These are phyloP conservation scores for Ajuga chamaepitys DNA, from an alignment of 257 asterid species.

Conservation along the genomic window DNA sequence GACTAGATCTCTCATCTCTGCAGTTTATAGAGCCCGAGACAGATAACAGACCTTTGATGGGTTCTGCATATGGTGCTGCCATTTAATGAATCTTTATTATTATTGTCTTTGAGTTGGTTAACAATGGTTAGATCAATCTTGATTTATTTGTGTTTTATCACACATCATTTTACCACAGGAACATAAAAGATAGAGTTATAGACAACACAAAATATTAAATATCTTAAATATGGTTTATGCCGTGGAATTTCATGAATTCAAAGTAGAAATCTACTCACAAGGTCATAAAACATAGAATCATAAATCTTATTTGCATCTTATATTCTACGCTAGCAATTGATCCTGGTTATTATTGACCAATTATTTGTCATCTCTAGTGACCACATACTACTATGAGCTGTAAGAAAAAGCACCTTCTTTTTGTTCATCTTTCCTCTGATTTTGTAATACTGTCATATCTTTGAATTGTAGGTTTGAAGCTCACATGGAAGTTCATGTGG, in stretches of 20 bases:
- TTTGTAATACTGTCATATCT: slow-evolving; percentile 12
- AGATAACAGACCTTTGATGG: no score
- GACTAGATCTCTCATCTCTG: not conserved
- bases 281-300: not conserved
- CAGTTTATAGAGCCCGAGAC: not conserved
- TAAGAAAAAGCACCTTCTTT: not conserved
- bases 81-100: not conserved
- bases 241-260: not conserved
- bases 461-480: slow-evolving; percentile 80
- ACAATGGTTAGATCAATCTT: not conserved
- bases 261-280: not conserved
- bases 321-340: slow-evolving; percentile 1
- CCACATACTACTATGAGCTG: not conserved
- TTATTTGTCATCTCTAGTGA: not conserved
- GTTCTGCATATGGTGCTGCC: not conserved
- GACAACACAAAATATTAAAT: not conserved
- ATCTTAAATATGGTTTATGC: not conserved
- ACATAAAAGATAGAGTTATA: no score
- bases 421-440: not conserved
- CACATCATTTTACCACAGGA: not conserved
- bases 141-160: not conserved
- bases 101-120: not conserved
- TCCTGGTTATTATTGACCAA: not conserved
- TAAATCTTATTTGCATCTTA: not conserved
- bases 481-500: slow-evolving; percentile 99